Evolutionary conservation across 2,329 filamentous ascomycete species (phyloP).

Genomic region (Trichoderma sp.): DNA sequence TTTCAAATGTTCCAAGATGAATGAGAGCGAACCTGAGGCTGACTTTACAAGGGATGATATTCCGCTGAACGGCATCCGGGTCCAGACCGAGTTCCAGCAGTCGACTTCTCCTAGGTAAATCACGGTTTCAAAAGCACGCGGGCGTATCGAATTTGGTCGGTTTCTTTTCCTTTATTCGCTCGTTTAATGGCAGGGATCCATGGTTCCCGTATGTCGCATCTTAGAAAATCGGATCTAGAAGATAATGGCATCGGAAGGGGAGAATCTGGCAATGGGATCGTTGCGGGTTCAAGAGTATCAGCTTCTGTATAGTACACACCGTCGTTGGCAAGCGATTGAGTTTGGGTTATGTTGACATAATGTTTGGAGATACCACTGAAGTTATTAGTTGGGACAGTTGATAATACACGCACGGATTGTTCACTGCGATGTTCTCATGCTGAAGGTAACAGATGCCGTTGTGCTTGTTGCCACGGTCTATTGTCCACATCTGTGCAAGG

Average conservation of each 20-base stretch:
- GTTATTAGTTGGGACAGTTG: background rate
- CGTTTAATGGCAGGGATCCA: background rate
- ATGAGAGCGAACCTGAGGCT: conserved; percentile 32
- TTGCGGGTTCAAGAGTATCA: background rate
- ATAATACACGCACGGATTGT: background rate
- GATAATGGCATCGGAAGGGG: background rate
- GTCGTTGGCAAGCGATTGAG: background rate
- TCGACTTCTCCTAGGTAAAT: conserved; percentile 28
- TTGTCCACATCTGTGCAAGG: no score
- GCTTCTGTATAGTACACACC: background rate
- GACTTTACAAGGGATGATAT: conserved; percentile 43
- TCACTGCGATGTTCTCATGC: no score
- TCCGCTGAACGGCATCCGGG: conserved; percentile 45
- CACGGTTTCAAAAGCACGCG: background rate
- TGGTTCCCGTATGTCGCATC: background rate
- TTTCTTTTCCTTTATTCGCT: background rate
- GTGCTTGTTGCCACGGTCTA: no score
- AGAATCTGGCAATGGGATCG: background rate
- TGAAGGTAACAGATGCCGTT: no score
- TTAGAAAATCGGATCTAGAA: background rate
- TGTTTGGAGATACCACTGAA: conserved; percentile 8
- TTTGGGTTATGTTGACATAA: background rate
- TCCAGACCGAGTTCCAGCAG: conserved; percentile 43
- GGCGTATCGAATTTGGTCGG: background rate
- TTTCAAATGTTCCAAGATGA: conserved; percentile 39